A percentile compares a stretch with the other conserved stretches of the same genome.
Evolutionary conservation across 768 basidiomycete genomes (phyloP).

Genomic region (Coprinopsis sp.): DNA sequence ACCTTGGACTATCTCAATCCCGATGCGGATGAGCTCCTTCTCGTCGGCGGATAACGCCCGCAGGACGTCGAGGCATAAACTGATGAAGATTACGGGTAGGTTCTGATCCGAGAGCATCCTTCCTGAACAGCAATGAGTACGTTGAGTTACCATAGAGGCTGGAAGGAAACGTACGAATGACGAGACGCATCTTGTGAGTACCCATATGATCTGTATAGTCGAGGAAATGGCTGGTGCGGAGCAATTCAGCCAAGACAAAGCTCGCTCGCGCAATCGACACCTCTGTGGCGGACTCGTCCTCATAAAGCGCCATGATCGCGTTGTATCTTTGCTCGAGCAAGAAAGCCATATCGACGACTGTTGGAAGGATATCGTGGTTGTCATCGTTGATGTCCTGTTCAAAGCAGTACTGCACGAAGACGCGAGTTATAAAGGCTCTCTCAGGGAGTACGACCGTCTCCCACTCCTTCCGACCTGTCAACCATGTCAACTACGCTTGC

Average conservation of each 20-base stretch:
- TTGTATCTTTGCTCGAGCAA: slow-evolving; percentile 71
- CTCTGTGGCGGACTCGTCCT: slow-evolving; percentile 12
- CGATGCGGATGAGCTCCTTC: slow-evolving; percentile 79
- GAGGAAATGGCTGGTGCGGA: slow-evolving; percentile 70
- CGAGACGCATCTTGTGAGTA: slow-evolving; percentile 77
- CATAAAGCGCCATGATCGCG: slow-evolving; percentile 22
- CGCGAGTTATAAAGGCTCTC: slow-evolving; percentile 74
- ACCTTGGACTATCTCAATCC: slow-evolving; percentile 85
- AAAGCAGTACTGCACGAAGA: slow-evolving; percentile 76
- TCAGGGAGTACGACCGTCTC: slow-evolving; percentile 60
- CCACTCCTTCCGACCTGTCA: neutral
- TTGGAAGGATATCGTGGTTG: slow-evolving; percentile 71
- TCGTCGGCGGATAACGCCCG: slow-evolving; percentile 67
- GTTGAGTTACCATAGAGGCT: neutral
- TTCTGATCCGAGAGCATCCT: slow-evolving; percentile 74
- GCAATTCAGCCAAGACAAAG: slow-evolving; percentile 75
- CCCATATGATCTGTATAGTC: slow-evolving; percentile 95
- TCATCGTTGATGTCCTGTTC: slow-evolving; percentile 53
- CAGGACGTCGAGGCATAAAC: slow-evolving; percentile 79
- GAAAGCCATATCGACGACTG: slow-evolving; percentile 79
- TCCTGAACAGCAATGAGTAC: slow-evolving; percentile 35
- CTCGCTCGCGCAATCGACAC: slow-evolving; percentile 37
- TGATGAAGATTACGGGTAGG: slow-evolving; percentile 66
- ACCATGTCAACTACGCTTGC: neutral
- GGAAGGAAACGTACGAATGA: slow-evolving; percentile 60